A percentile compares a stretch with the other conserved stretches of the same genome.
Evolutionary conservation across 2,329 filamentous ascomycete species (phyloP).

Genomic region (Paecilomyces formosus): DNA sequence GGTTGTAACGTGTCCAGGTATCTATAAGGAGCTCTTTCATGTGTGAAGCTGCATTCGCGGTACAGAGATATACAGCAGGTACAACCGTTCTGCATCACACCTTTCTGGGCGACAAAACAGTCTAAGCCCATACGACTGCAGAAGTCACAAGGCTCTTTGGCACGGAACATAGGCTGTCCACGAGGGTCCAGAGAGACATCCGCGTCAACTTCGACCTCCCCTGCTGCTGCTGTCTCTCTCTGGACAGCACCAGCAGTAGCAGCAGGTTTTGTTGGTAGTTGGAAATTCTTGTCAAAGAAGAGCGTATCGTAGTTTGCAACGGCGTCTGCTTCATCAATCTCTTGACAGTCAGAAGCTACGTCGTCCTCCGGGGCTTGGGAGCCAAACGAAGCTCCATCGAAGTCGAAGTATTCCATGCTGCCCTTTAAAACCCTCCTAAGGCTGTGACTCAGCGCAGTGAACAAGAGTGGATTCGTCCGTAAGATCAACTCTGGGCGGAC

Average conservation of each 20-base stretch:
- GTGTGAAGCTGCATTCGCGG: slow-evolving; percentile 41
- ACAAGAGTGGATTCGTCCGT: not conserved
- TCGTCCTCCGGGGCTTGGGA: slow-evolving; percentile 31
- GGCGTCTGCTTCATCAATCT: slow-evolving; percentile 31
- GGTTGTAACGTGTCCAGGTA: slow-evolving; percentile 38
- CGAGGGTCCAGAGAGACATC: slow-evolving; percentile 18
- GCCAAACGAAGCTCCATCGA: slow-evolving; percentile 36
- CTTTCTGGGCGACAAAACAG: slow-evolving; percentile 39
- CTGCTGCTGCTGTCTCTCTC: not conserved
- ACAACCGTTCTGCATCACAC: slow-evolving; percentile 37
- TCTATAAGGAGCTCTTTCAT: slow-evolving; percentile 32
- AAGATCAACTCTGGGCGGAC: not conserved
- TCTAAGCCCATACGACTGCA: slow-evolving; percentile 40
- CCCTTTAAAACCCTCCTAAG: not conserved
- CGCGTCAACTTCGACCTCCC: slow-evolving; percentile 10
- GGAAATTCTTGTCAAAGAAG: slow-evolving; percentile 33
- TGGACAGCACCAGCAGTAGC: slow-evolving; percentile 15
- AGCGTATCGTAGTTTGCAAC: slow-evolving; percentile 32
- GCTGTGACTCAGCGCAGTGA: not conserved
- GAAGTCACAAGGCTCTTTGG: slow-evolving; percentile 39
- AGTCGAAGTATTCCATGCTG: slow-evolving; percentile 42
- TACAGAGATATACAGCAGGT: slow-evolving; percentile 42
- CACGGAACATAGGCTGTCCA: slow-evolving; percentile 37
- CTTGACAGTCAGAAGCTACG: slow-evolving; percentile 29
- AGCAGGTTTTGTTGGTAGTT: slow-evolving; percentile 28